Percentiles rank a stretch among this genome's conserved stretches.
Conservation (phyloP, 805 yeast genomes). For the Ogataea paradorogensis region DNA sequence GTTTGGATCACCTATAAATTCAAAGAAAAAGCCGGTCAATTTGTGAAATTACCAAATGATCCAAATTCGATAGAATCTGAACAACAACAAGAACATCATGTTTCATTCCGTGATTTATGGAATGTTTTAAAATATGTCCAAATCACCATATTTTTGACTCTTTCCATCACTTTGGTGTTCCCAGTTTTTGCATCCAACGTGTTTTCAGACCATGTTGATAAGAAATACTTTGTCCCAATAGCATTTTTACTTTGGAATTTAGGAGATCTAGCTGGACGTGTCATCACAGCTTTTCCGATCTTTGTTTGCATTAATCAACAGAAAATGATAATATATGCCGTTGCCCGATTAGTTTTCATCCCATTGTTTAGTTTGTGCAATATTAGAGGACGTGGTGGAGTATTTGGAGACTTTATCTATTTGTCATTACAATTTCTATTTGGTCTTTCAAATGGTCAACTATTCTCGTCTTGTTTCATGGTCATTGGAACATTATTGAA, state of each 20-base stretch:
- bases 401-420: slow-evolving; percentile 62
- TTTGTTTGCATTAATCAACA: slow-evolving; percentile 43
- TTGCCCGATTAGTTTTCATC: slow-evolving; percentile 55
- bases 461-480: slow-evolving; percentile 69
- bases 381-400: slow-evolving; percentile 42
- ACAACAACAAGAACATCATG: slow-evolving; percentile 31
- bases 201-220: slow-evolving; percentile 41
- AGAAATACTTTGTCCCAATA: slow-evolving; percentile 60
- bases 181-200: slow-evolving; percentile 86
- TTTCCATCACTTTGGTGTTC: slow-evolving; percentile 71
- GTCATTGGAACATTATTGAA: slow-evolving; percentile 25
- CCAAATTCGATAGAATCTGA: background rate
- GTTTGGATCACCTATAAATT: slow-evolving; percentile 24
- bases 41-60: slow-evolving; percentile 6
- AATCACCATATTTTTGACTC: slow-evolving; percentile 67
- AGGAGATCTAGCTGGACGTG: slow-evolving; percentile 82
- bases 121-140: slow-evolving; percentile 61
- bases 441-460: slow-evolving; percentile 87
- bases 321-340: slow-evolving; percentile 51
- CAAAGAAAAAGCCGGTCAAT: slow-evolving; percentile 11
- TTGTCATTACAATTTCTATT: slow-evolving; percentile 67
- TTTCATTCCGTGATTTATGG: slow-evolving; percentile 63
- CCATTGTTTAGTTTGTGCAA: slow-evolving; percentile 75
- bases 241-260: slow-evolving; percentile 83
- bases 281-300: slow-evolving; percentile 51